Base-by-base conservation (phyloP, 176 grass and related monocot species). In the Alloteropsis semialata region DNA sequence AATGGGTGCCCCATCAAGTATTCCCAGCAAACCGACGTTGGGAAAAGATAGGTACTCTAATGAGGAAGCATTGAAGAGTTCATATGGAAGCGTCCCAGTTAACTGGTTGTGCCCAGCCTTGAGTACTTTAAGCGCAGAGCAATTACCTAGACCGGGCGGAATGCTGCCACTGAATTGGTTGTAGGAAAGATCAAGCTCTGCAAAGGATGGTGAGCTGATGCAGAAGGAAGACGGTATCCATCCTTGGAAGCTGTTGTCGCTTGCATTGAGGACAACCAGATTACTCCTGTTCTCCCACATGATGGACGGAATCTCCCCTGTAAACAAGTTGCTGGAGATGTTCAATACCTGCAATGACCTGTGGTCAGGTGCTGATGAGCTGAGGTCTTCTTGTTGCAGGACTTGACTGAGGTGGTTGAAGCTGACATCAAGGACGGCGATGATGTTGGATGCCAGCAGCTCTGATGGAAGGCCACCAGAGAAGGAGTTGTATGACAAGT, bases 221-320 rank as follows among this genome's bases (percentile, higher is more conserved):
- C 77, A 87, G 9, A 87, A 28, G 4, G 19, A 29, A 6, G 56
- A 22, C 0, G 84, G 84, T 5, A 87, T 41, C 11, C 2, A 3
- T 10, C 77, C 78, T 3, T 33, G 22, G 7, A 87, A 81, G 16
- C 77, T 87, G 28, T 87, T 87, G 34, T 74, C 74, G 36, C 84
- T 87, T 0, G 34, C 77, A 25, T 87, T 87, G 5, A 87, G 45
- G 0, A 5, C 77, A 13, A 81, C 12, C 34, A 81, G 48, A 42
- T 13, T 66, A 0, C 5, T 16, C 24, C 10, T 70, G 8, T 3
- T 0, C 7, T 46, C 19, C 70, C 70, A 84, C 11, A 3, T 27
- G 22, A 0, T 3, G 16, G 74, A 46, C 24, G 83, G 56, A 13
- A 87, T 81, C 1, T 24, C 1, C 16, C 76, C 84, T 4, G 66